phyloP scores from a whole-genome alignment of 257 asterid genomes.

The Cynanchum wilfordii region DNA sequence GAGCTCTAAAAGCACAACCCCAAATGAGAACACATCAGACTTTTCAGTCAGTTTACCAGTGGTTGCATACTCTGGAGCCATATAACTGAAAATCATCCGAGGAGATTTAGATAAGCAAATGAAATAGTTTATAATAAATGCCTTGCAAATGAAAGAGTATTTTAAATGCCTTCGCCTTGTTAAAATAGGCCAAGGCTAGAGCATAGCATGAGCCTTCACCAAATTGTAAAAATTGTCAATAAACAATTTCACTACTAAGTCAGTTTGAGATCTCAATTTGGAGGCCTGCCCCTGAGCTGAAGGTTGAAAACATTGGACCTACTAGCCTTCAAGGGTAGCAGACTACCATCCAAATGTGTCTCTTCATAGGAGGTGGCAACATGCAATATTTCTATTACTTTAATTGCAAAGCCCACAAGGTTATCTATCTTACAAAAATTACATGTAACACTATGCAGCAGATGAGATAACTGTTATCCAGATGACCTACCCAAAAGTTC shows the following conservation, averaged over 20 bases:
- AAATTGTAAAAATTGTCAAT: not conserved
- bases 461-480: not conserved
- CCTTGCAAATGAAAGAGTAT: not conserved
- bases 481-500: constrained; percentile 77
- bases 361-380: not conserved
- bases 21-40: constrained; percentile 79
- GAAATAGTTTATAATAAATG: not conserved
- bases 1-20: constrained; percentile 86
- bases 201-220: not conserved
- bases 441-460: not conserved
- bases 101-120: constrained; percentile 15
- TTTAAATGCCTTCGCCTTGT: too few relatives aligned
- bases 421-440: not conserved
- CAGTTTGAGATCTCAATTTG: not conserved
- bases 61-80: constrained; percentile 92
- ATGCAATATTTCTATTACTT: not conserved
- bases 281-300: not conserved
- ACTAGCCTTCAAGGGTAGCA: not conserved
- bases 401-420: not conserved
- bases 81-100: constrained; percentile 51
- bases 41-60: constrained; percentile 83
- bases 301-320: not conserved
- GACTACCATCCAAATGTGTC: not conserved
- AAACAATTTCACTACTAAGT: not conserved
- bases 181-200: not conserved